Evolutionary conservation across 768 basidiomycete genomes (phyloP), one percentile per base, ranked within the genome.

Genomic region (Lactarius quietus): DNA sequence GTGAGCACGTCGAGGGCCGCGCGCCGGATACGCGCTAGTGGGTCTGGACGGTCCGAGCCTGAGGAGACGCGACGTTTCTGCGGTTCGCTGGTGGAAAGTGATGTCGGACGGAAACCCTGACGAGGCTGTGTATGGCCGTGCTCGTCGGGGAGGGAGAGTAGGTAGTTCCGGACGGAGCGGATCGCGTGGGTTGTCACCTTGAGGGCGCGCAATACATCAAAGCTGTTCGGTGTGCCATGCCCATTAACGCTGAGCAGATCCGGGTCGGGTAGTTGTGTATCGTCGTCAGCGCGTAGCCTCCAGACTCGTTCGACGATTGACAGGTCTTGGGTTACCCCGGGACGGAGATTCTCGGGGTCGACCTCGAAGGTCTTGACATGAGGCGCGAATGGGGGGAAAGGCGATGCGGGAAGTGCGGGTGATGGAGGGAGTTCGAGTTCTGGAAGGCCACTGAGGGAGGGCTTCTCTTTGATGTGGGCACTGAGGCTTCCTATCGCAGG

Each of bases 1-100:
- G 87, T 82, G 35, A 98, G 83, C 0, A 96, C 90, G 66, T 95
- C 94, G 59, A 97, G 76, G 1, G 93, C 93, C 1, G 87, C 83
- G 57, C 84, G 84, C 28, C 96, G 83, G 59, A 98, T 86, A 55
- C 85, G 78, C 1, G 83, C 81, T 18, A 92, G 76, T 1, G 88
- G 86, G 71, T 92, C 87, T 9, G 80, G 75, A 3, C 77, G 77
- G 10, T 76, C 68, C 62, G 77, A 75, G 14, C 70, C 57, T 12
- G 73, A 76, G 55, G 72, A 74, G 23, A 70, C 64, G 60, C 67
- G 76, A 58, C 73, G 78, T 72, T 78, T 78, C 68, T 76, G 78
- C 66, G 68, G 70, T 64, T 68, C 75, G 57, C 71, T 59, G 28
- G 73, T 72, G 31, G 74, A 71, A 28, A 80, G 79, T 58, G 75